A percentile compares a stretch with the other conserved stretches of the same genome.
phyloP scores from a whole-genome alignment of 768 basidiomycete genomes.

The Lentinula boryana region DNA sequence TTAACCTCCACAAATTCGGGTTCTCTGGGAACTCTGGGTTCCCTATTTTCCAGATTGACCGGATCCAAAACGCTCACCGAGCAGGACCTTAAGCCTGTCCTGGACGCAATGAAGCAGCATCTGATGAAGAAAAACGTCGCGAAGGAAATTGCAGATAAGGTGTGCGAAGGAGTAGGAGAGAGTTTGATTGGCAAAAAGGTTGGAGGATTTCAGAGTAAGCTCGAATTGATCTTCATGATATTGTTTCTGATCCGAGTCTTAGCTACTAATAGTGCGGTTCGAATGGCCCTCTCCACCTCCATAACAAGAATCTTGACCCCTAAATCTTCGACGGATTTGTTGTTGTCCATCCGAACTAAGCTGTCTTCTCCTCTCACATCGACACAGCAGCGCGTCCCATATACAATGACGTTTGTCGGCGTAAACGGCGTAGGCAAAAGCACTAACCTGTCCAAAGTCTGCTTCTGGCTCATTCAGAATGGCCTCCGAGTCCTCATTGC shows the following conservation, averaged over 20 bases:
- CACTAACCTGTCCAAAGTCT: conserved; percentile 96
- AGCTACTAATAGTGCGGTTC: conserved; percentile 85
- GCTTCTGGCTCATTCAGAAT: conserved; percentile 99
- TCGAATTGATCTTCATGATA: conserved; percentile 2
- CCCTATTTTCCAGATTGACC: conserved; percentile 79
- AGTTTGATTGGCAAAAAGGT: conserved; percentile 87
- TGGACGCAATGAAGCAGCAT: conserved; percentile 95
- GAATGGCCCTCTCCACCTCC: conserved; percentile 74
- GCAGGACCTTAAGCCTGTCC: conserved; percentile 78
- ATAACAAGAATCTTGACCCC: conserved; percentile 94
- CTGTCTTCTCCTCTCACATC: conserved; percentile 68
- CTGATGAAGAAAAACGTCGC: conserved; percentile 99
- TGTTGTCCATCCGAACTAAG: conserved; percentile 90
- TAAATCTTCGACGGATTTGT: conserved; percentile 93
- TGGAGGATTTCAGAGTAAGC: conserved; percentile 82
- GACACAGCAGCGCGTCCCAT: conserved; percentile 75
- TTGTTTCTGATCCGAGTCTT: conserved; percentile 8
- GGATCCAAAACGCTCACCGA: conserved; percentile 80
- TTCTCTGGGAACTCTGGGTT: conserved; percentile 62
- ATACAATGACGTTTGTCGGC: conserved; percentile 93
- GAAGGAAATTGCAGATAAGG: conserved; percentile 88
- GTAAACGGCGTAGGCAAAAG: conserved; percentile 99
- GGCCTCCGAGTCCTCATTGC: conserved; percentile 90
- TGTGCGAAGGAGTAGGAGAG: conserved; percentile 92
- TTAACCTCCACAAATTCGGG: conserved; percentile 25